Conservation (phyloP, 805 yeast genomes). For the Kodamaea restingae region DNA sequence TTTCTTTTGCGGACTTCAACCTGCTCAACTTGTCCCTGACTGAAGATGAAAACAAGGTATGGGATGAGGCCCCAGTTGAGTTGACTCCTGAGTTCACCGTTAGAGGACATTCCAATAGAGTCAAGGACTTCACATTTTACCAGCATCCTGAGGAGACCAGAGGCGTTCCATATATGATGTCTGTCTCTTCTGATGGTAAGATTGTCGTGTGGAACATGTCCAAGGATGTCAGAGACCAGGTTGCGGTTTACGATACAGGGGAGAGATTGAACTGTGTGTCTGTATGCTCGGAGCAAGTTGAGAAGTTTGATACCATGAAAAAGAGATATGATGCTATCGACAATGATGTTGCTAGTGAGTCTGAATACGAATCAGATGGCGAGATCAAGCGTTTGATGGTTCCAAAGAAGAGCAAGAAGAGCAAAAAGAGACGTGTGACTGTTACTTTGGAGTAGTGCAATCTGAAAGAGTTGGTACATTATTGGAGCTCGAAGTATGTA, state of each 20-base stretch:
- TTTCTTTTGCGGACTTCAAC: slow-evolving; percentile 51
- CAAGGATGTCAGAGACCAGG: slow-evolving; percentile 59
- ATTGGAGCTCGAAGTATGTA: no score
- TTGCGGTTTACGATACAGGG: slow-evolving; percentile 86
- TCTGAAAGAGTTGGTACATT: no score
- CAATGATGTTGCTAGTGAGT: slow-evolving; percentile 44
- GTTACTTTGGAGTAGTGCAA: slow-evolving; percentile 58
- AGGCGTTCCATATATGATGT: slow-evolving; percentile 50
- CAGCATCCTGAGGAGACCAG: slow-evolving; percentile 32
- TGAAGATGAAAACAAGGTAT: slow-evolving; percentile 25
- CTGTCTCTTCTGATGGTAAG: slow-evolving; percentile 90
- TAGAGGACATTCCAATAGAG: slow-evolving; percentile 80
- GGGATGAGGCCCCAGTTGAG: slow-evolving; percentile 20
- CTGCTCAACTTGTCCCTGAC: slow-evolving; percentile 11
- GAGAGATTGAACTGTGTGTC: slow-evolving; percentile 88
- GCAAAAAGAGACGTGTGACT: slow-evolving; percentile 27
- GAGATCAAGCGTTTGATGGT: slow-evolving; percentile 58
- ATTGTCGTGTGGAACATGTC: slow-evolving; percentile 81
- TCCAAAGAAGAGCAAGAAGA: slow-evolving; percentile 46
- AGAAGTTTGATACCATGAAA: slow-evolving; percentile 67
- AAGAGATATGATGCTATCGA: slow-evolving; percentile 36
- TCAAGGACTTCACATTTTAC: slow-evolving; percentile 68
- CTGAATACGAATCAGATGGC: slow-evolving; percentile 74
- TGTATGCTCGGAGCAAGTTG: slow-evolving; percentile 72
- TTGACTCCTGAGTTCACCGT: slow-evolving; percentile 53